These are phyloP conservation scores for Thymus quinquecostatus DNA, from an alignment of 257 asterid species.

Conservation along the genomic window DNA sequence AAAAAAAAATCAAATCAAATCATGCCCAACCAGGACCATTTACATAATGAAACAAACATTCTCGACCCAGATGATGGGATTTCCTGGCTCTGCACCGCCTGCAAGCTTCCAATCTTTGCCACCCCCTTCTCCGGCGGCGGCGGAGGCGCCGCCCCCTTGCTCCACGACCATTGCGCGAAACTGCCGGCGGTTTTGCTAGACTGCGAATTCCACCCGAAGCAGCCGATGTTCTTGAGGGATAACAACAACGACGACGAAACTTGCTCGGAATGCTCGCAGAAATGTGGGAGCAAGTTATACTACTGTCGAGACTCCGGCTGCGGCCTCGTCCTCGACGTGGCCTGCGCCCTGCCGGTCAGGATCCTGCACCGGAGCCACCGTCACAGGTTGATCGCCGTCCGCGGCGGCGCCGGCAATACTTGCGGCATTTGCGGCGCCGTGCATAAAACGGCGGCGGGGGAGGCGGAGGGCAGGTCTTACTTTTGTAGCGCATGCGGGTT, in stretches of 20 bases:
- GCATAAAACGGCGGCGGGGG: background rate
- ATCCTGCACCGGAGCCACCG: background rate
- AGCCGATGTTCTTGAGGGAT: background rate
- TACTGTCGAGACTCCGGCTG: background rate
- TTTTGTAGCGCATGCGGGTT: background rate
- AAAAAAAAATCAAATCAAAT: no score
- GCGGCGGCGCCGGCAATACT: background rate
- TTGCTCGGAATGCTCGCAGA: background rate
- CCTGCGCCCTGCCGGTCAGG: background rate
- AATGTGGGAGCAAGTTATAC: background rate
- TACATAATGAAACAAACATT: background rate
- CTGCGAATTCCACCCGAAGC: background rate
- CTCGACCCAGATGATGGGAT: background rate
- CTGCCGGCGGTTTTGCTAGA: background rate
- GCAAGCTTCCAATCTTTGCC: conserved; percentile 15
- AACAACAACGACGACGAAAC: background rate
- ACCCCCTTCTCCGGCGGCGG: background rate
- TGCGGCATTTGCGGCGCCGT: background rate
- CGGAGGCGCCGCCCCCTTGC: background rate
- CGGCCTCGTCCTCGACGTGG: background rate
- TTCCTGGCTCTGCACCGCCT: background rate
- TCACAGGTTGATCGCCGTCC: background rate
- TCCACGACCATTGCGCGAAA: background rate
- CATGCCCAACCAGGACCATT: background rate
- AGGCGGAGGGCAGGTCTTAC: background rate